Conservation (phyloP, 2,329 filamentous ascomycete species). For the Tolypocladium ovalisporum region DNA sequence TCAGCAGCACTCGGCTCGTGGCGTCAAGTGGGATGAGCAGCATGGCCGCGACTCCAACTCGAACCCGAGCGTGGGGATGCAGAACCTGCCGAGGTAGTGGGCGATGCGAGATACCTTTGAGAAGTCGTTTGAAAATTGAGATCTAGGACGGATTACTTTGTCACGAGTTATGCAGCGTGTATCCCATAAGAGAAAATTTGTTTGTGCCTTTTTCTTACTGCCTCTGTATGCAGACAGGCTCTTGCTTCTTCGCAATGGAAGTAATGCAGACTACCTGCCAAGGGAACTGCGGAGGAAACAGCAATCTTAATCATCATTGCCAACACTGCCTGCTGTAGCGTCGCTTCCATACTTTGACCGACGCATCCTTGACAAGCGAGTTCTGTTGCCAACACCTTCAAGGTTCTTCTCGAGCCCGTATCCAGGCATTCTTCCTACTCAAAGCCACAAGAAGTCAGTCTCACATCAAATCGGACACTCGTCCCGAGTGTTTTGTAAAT, state of each 20-base stretch:
- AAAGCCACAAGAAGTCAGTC: too few relatives aligned
- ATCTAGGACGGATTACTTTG: too few relatives aligned
- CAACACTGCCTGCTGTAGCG: neutral
- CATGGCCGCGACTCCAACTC: conserved; percentile 10
- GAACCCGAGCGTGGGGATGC: conserved; percentile 8
- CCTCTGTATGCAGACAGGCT: neutral
- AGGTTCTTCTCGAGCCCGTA: too few relatives aligned
- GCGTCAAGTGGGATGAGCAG: conserved; percentile 12
- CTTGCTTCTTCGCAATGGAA: neutral
- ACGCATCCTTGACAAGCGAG: too few relatives aligned
- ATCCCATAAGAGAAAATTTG: neutral
- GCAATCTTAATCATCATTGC: neutral
- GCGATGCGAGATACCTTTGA: neutral
- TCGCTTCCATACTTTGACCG: neutral
- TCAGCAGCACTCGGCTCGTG: conserved; percentile 13
- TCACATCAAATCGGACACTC: too few relatives aligned
- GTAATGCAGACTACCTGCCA: neutral
- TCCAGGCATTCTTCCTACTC: too few relatives aligned
- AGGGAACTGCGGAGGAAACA: neutral
- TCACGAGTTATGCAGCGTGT: neutral
- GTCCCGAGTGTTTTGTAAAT: too few relatives aligned
- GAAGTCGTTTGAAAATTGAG: neutral
- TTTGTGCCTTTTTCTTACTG: neutral
- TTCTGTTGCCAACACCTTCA: neutral
- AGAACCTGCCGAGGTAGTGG: conserved; percentile 4